phyloP scores from a whole-genome alignment of 495 filamentous ascomycete species.

The Tetracladium setigerum region DNA sequence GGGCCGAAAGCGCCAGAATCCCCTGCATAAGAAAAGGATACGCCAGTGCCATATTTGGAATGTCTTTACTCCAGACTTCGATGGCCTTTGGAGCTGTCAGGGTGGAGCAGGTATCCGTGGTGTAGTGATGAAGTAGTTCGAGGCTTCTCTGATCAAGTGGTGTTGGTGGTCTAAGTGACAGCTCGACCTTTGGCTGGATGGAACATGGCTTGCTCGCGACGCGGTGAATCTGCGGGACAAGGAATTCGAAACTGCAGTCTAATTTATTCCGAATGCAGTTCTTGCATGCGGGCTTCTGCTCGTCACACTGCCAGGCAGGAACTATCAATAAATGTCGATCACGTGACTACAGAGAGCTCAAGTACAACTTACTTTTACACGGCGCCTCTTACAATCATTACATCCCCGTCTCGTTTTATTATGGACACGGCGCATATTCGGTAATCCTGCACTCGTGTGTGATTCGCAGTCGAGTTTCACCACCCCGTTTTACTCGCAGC shows the following conservation, averaged over 20 bases:
- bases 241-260: slow-evolving; percentile 8
- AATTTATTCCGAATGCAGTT: neutral
- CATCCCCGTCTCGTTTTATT: slow-evolving; percentile 9
- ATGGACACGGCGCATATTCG: slow-evolving; percentile 1
- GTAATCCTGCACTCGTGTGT: neutral
- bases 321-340: neutral
- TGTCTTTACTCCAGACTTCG: slow-evolving; percentile 23
- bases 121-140: slow-evolving; percentile 26
- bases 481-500: no score
- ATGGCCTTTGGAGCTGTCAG: slow-evolving; percentile 1
- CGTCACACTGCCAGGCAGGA: slow-evolving; percentile 3
- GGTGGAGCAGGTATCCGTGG: slow-evolving; percentile 5
- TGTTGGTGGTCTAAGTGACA: neutral
- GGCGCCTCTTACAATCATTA: slow-evolving; percentile 2
- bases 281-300: slow-evolving; percentile 3
- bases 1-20: slow-evolving; percentile 32
- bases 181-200: neutral
- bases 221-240: neutral
- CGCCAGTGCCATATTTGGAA: slow-evolving; percentile 30
- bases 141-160: slow-evolving; percentile 5
- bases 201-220: neutral
- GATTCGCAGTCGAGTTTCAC: neutral
- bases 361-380: slow-evolving; percentile 3
- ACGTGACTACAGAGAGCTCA: neutral
- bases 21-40: slow-evolving; percentile 35